Base-by-base conservation (phyloP, 805 yeast genomes). In the Wickerhamomyces mucosus region DNA sequence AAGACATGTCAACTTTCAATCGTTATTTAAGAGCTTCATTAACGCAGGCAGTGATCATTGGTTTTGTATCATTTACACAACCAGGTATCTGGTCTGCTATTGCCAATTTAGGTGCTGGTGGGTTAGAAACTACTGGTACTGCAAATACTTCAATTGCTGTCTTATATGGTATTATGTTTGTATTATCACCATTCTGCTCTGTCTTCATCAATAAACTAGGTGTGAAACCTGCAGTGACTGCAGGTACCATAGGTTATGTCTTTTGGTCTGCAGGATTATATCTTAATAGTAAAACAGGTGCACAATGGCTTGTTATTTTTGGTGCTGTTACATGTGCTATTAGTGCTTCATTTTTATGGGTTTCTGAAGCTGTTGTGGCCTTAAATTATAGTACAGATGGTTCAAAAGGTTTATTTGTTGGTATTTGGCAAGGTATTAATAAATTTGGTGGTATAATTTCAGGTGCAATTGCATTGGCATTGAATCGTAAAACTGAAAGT, bases 201-300 rank as follows among this genome's bases (percentile, higher is more conserved):
- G 13, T 50, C 12, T 27, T 49, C 13, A 37, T 40, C 22, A 50
- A 49, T 26, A 42, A 33, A 16, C 28, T 33, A 9, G 50, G 55
- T 26, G 21, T 50, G 3, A 46, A 42, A 20, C 37, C 34, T 2
- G 34, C 40, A 9, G 21, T 41, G 3, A 21, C 32, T 9, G 33
- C 45, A 18, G 55, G 55, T 15, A 41, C 45, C 6, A 19, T 50
- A 27, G 56, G 55, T 4, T 50, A 43, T 31, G 42, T 43, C 4
- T 17, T 49, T 16, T 51, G 42, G 37, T 42, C 50, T 23, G 55
- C 55, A 21, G 49, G 51, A 4, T 33, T 51, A 6, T 50, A 51
- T 31, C 35, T 41, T 22, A 51, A 50, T 28, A 40, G 47, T 12
- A 43, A 43, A 29, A 41, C 41, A 29, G 55, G 55, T 8, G 32